A percentile compares a stretch with the other conserved stretches of the same genome.
These are phyloP conservation scores for Podosphaera aphanis DNA, from an alignment of 2,329 filamentous ascomycete species.

Conservation along the genomic window DNA sequence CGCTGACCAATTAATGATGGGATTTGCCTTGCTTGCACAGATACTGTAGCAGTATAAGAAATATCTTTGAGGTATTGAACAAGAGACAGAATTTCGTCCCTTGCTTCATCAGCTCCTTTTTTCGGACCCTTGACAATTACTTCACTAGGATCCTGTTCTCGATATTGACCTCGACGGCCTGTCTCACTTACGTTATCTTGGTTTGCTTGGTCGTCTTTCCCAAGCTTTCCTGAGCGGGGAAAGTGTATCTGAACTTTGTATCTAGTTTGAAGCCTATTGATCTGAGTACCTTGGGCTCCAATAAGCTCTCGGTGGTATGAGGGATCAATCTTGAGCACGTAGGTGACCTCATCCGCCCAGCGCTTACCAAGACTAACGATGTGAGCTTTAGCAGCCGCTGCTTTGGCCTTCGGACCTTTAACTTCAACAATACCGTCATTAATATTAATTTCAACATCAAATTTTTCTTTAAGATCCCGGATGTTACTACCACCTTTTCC, in stretches of 20 bases:
- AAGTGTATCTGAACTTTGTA: conserved; percentile 95
- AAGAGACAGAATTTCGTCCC: conserved; percentile 73
- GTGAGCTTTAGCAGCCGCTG: conserved; percentile 61
- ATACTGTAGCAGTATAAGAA: conserved; percentile 54
- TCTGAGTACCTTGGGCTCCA: conserved; percentile 63
- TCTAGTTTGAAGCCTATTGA: conserved; percentile 75
- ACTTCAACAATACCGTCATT: conserved; percentile 86
- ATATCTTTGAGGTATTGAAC: conserved; percentile 80
- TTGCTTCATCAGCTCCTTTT: conserved; percentile 75
- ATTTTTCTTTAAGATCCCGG: conserved; percentile 39
- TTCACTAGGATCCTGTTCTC: conserved; percentile 63
- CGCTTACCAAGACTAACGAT: conserved; percentile 60
- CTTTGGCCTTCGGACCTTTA: conserved; percentile 87
- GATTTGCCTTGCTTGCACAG: conserved; percentile 75
- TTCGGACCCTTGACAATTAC: conserved; percentile 78
- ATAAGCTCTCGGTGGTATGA: conserved; percentile 91
- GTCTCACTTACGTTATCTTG: conserved; percentile 46
- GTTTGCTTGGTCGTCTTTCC: conserved; percentile 45
- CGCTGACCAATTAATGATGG: conserved; percentile 85
- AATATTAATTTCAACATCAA: conserved; percentile 60
- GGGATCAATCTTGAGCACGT: conserved; percentile 71
- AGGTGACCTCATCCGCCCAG: conserved; percentile 74
- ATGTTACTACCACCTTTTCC: conserved; percentile 46
- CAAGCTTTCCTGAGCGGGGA: conserved; percentile 41
- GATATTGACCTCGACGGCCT: conserved; percentile 33